Percentiles rank a stretch among this genome's conserved stretches.
Evolutionary conservation across 225 moss, liverwort and hornwort genomes (phyloP).

Genomic region (Bryum argenteum): DNA sequence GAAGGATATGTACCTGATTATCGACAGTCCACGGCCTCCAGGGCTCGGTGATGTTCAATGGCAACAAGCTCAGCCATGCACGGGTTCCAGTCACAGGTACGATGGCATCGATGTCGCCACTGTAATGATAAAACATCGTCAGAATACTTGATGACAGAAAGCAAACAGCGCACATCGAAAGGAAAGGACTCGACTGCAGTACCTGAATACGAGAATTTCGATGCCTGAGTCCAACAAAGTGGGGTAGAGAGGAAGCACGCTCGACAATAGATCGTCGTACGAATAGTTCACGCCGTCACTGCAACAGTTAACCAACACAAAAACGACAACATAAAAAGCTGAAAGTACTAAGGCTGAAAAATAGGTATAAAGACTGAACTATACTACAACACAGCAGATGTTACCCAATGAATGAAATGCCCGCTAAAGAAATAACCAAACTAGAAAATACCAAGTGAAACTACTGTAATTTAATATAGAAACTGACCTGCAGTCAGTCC

Average conservation of each 20-base stretch:
- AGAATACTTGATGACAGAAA: constrained; percentile 19
- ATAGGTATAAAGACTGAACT: no score
- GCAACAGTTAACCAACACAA: no score
- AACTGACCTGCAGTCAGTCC: constrained; percentile 82
- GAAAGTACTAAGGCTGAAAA: no score
- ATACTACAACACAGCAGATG: no score
- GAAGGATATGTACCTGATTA: constrained; percentile 50
- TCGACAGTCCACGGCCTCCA: constrained; percentile 81
- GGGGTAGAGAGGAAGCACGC: constrained; percentile 71
- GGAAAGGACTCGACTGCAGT: constrained; percentile 7
- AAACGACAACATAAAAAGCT: no score
- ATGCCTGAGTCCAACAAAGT: constrained; percentile 71
- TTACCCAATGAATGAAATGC: no score
- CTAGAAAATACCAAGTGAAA: no score
- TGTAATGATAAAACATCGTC: constrained; percentile 22
- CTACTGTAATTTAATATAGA: not conserved
- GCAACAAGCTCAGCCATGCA: constrained; percentile 71
- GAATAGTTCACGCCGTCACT: constrained; percentile 68
- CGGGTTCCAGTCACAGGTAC: constrained; percentile 95
- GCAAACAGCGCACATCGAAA: not conserved
- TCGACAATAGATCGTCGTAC: constrained; percentile 67
- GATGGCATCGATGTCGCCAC: constrained; percentile 95
- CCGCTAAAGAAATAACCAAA: no score
- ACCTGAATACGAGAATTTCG: constrained; percentile 87
- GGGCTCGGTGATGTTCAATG: constrained; percentile 53